phyloP scores from a whole-genome alignment of 306 rosid genomes.

The Carpinus viminea region DNA sequence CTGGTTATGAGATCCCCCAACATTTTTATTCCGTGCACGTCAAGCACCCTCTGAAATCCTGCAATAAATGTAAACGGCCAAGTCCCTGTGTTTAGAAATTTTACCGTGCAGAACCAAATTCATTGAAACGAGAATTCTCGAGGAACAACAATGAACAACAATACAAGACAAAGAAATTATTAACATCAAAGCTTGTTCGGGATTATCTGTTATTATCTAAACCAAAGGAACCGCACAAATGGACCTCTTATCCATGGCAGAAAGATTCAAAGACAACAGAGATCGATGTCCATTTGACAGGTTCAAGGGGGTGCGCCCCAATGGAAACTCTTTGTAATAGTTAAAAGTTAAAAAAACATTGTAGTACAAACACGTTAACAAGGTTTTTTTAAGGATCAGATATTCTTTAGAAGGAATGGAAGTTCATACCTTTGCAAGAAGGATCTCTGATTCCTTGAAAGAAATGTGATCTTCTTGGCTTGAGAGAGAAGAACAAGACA shows the following conservation, averaged over 20 bases:
- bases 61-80: conserved; percentile 26
- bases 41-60: conserved; percentile 30
- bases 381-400: not conserved
- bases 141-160: not conserved
- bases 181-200: not conserved
- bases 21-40: conserved; percentile 44
- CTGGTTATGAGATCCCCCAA: conserved; percentile 80
- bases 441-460: conserved; percentile 34
- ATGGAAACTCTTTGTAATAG: not conserved
- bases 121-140: not conserved
- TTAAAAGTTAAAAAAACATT: not conserved
- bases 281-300: not conserved
- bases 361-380: not conserved
- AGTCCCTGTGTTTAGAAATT: not conserved
- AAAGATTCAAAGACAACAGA: conserved; percentile 40
- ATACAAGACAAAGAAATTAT: not conserved
- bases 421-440: conserved; percentile 34
- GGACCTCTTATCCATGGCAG: conserved; percentile 8
- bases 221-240: not conserved
- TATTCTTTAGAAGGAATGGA: conserved; percentile 38
- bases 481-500: conserved; percentile 22
- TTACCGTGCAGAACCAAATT: not conserved
- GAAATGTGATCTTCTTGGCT: not conserved
- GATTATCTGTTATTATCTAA: conserved; percentile 20
- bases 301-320: conserved; percentile 34